Base-by-base conservation (phyloP, 192 early-diverging fungal genomes). In the Neocallimastix lanati region DNA sequence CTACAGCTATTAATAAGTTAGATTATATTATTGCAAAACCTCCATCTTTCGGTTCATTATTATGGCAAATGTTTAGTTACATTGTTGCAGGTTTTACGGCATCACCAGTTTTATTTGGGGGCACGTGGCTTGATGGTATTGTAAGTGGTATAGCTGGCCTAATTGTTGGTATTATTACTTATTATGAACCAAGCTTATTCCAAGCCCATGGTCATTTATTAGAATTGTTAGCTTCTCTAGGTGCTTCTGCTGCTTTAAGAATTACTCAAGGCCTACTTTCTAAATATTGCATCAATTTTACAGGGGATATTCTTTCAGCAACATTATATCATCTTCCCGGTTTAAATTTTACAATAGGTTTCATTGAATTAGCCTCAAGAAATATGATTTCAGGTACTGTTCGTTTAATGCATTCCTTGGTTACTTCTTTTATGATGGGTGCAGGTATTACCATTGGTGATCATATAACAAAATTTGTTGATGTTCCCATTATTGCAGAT, bases 351-450 rank as follows among this genome's bases (percentile, higher is more conserved):
- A 98, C 96, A 0, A 87, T 92, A 76, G 85, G 92, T 27, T 92
- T 98, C 77, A 94, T 95, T 84, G 96, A 97, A 81, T 84, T 97
- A 81, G 89, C 92, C 1, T 93, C 94, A 25, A 88, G 92, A 67
- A 98, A 98, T 82, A 88, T 96, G 83, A 90, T 96, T 50, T 91
- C 92, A 11, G 96, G 96, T 36, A 89, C 92, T 0, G 93, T 96
- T 25, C 88, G 93, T n/a, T 85, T 96, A 78, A 87, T 95, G 38
- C 90, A 92, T 80, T 90, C 94, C 15, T 81, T 97, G 18, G 92
- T 94, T 81, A 91, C 90, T 29, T 92, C 93, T 33, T 87, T 94
- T 78, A 88, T 93, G 80, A 85, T 93, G 28, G 94, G 90, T 37
- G 94, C 90, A 80, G 94, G 93, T 67, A 30, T 78, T n/a, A 29